A percentile compares a stretch with the other conserved stretches of the same genome.
These are phyloP conservation scores for Laburnicola sp. DNA, from an alignment of 2,329 filamentous ascomycete species.

Conservation along the genomic window DNA sequence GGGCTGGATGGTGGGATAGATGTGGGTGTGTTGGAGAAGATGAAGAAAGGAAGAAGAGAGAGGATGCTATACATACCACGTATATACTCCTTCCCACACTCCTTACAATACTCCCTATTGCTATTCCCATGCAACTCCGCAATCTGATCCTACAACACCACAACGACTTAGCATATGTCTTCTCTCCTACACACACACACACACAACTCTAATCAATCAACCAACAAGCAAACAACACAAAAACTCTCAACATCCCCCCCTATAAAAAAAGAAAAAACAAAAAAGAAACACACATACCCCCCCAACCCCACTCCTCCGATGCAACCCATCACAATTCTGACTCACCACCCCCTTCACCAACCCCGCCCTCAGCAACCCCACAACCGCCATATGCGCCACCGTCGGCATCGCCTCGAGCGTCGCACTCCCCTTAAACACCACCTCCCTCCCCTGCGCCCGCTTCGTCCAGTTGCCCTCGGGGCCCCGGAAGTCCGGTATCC, in stretches of 20 bases:
- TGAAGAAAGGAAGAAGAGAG: background rate
- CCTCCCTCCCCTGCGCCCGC: constrained; percentile 5
- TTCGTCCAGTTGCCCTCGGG: constrained; percentile 4
- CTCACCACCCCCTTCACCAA: constrained; percentile 3
- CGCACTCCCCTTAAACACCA: background rate
- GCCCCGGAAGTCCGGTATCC: constrained; percentile 3
- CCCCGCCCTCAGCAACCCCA: constrained; percentile 1
- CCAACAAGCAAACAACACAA: no score
- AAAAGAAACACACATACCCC: background rate
- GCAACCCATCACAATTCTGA: constrained; percentile 7
- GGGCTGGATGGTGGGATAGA: background rate
- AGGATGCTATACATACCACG: background rate
- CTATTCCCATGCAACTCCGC: constrained; percentile 4
- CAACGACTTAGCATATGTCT: background rate
- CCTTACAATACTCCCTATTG: constrained; percentile 2
- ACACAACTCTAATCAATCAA: no score
- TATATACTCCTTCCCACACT: constrained; percentile 4
- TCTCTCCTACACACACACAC: no score
- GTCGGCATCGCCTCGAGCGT: constrained; percentile 3
- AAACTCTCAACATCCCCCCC: no score
- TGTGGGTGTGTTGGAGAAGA: background rate
- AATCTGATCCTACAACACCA: background rate
- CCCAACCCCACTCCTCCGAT: constrained; percentile 3
- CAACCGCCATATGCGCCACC: constrained; percentile 3
- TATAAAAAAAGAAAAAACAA: background rate